Evolutionary conservation across 2,329 filamentous ascomycete species (phyloP), one percentile per base, ranked within the genome.

Genomic region (Fusarium begoniae): DNA sequence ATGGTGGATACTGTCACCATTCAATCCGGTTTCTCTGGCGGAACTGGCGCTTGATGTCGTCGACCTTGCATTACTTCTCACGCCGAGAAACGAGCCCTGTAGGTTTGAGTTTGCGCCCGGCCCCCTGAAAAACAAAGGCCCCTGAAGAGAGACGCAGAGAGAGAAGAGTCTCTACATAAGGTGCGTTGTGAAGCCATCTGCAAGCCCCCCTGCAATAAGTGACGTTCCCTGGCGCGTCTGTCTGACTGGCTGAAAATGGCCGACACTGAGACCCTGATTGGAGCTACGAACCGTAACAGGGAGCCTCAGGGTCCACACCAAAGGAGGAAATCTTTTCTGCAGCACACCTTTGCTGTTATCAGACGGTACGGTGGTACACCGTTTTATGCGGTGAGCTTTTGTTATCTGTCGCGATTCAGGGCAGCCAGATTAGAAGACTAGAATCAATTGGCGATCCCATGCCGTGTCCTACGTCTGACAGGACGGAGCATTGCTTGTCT

Each of bases 221-320:
- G 45, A 47, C 41, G 61, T 51, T 38, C 57, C 71, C 69, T 66
- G 58, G 32, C 26, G 32, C 47, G 37, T 60, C 40, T 37, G 56
- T 48, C 57, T 48, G 44, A 67, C 68, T 70, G 65, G 56, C 45
- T 70, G 66, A 70, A 69, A 63, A 65, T 63, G 63, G 66, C 68
- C 63, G 70, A 56, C 50, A 60, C 58, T 51, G 56, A 24, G 50
- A 28, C 43, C 55, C 53, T 76, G 72, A 76, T 76, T 77, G 75
- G 75, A 48, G 53, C 51, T 70, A 38, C 20, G 59, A 64, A 55
- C 65, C 50, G 30, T 40, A 40, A 38, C 56, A 58, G 50, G 58
- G 77, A 78, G 77, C 75, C 70, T 78, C 77, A 78, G 77, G 77
- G 77, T 78, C 75, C 77, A 78, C 75, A 71, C 66, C 64, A 60